A percentile compares a stretch with the other conserved stretches of the same genome.
These are phyloP conservation scores for Aspergillus baeticus DNA, from an alignment of 495 filamentous ascomycete genomes.

Conservation along the genomic window DNA sequence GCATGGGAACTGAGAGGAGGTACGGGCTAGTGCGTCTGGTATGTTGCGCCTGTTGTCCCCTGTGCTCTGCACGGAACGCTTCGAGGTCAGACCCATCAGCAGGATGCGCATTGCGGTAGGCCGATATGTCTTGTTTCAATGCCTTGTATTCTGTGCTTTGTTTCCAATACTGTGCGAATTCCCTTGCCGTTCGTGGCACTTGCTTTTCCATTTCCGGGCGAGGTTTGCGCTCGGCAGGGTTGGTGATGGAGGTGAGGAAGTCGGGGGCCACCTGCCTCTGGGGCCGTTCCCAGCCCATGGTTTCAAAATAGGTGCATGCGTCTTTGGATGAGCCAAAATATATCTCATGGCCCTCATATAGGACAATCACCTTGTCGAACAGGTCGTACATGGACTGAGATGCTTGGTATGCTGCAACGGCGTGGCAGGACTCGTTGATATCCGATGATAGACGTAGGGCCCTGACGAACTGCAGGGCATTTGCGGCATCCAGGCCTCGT, in stretches of 20 bases:
- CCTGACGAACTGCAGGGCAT: constrained; percentile 67
- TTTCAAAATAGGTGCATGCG: constrained; percentile 55
- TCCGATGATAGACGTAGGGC: constrained; percentile 69
- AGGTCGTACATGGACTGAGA: constrained; percentile 70
- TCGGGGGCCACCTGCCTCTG: constrained; percentile 57
- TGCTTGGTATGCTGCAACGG: constrained; percentile 77
- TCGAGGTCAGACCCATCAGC: background rate
- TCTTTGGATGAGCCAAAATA: constrained; percentile 54
- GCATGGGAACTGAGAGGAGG: constrained; percentile 44
- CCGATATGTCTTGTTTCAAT: constrained; percentile 41
- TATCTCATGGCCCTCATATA: constrained; percentile 52
- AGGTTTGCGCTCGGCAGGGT: constrained; percentile 54
- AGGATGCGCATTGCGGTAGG: constrained; percentile 31
- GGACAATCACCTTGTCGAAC: constrained; percentile 47
- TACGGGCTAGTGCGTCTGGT: constrained; percentile 38
- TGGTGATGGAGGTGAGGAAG: constrained; percentile 67
- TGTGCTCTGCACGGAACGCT: constrained; percentile 7
- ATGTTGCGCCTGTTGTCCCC: constrained; percentile 30
- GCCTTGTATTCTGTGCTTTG: constrained; percentile 40
- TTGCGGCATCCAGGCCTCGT: constrained; percentile 77
- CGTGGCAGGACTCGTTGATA: constrained; percentile 62
- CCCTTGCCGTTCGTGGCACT: constrained; percentile 61
- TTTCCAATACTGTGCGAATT: constrained; percentile 57
- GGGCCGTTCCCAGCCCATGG: constrained; percentile 53
- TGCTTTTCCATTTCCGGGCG: constrained; percentile 55